These are phyloP conservation scores for Ceratobasidium sp. DNA, from an alignment of 1,284 basidiomycete species.

Conservation along the genomic window DNA sequence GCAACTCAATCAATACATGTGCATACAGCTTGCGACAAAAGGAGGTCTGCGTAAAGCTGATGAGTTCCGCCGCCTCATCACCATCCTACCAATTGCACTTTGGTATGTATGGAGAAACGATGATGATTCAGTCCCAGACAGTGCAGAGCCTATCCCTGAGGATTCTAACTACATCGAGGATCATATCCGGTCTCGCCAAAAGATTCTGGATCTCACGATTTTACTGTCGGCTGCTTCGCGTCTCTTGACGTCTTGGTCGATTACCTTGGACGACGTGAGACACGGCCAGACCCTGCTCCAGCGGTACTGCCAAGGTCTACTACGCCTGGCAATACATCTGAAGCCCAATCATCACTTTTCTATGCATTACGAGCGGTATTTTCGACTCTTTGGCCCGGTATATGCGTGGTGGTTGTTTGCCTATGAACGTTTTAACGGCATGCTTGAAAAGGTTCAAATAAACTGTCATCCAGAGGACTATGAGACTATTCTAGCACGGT, in stretches of 20 bases:
- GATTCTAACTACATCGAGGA: constrained; percentile 11
- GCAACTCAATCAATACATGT: background rate
- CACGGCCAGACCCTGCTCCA: constrained; percentile 52
- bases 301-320: constrained; percentile 51
- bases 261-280: constrained; percentile 54
- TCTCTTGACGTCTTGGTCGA: constrained; percentile 40
- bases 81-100: constrained; percentile 54
- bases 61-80: constrained; percentile 55
- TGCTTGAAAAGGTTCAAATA: constrained; percentile 56
- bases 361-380: constrained; percentile 55
- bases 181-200: background rate
- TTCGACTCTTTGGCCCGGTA: constrained; percentile 56
- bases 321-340: constrained; percentile 49
- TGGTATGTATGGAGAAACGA: constrained; percentile 55
- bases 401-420: constrained; percentile 60
- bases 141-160: constrained; percentile 48
- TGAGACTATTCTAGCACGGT: background rate
- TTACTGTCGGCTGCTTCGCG: constrained; percentile 1
- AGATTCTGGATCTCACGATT: background rate
- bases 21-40: constrained; percentile 52
- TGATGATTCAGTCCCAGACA: constrained; percentile 51
- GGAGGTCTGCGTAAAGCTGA: constrained; percentile 57
- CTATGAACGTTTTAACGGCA: constrained; percentile 58
- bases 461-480: constrained; percentile 49
- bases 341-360: constrained; percentile 56